Evolutionary conservation across 257 asterid genomes (phyloP), one percentile per base, ranked within the genome.

Genomic region (Euphrasia confusa): DNA sequence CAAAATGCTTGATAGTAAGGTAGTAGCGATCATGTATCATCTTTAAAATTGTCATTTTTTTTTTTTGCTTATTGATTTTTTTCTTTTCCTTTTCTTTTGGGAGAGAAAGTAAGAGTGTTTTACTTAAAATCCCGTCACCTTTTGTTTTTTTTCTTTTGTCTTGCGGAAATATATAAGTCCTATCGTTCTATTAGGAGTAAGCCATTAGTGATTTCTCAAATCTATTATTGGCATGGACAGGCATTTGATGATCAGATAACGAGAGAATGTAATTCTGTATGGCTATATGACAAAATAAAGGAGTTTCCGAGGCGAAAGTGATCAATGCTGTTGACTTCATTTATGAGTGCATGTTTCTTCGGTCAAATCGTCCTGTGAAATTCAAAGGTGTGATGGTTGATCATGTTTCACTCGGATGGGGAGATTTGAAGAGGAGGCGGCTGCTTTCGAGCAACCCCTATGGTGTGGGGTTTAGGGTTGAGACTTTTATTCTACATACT

Each of bases 1-100:
- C 79, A 73, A 65, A 83, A 81, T 68, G 82, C 92, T 33, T 83
- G 73, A 74, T 39, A 44, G 11, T 67, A 62, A 71, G 90, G 95
- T 84, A 77, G 95, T 82, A 74, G 44, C 24, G 60, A 8, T 54
- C 40, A 9, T 40, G 18, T 7, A 39, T 61, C 44, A 26, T 7
- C 3, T 39, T 39, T 39, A 0, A 39, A 7, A 6, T 5, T 39
- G 12, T 39, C 45, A 37, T 37, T 21, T 21, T 37, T 37, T 37
- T 37, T 37, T 37, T 10, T 37, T 5, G 10, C 9, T 37, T 37
- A 1, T 37, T 37, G 11, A 5, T 2, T 5, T 37, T 37, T 5
- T 37, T 37, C 7, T 37, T 37, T 5, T 37, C 7, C 7, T 37
- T 37, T 5, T 37, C 12, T 5, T 39, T 39, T 39, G 45, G 7